Evolutionary conservation across 2,329 filamentous ascomycete genomes (phyloP).

Genomic region (Penicillium vulpinum): DNA sequence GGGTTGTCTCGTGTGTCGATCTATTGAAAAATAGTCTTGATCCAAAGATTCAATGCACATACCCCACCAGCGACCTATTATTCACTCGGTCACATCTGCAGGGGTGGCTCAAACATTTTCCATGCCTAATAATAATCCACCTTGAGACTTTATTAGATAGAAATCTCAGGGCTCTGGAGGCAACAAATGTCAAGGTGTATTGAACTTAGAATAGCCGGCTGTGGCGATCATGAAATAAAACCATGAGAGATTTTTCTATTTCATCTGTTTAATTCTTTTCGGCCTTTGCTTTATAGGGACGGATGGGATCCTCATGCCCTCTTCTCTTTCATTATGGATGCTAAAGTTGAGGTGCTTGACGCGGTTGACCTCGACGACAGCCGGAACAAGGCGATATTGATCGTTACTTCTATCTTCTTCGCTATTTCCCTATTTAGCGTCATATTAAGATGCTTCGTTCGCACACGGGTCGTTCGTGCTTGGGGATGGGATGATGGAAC

Average conservation of each 20-base stretch:
- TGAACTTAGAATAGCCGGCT: constrained; percentile 5
- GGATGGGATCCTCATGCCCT: constrained; percentile 9
- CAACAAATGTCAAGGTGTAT: background rate
- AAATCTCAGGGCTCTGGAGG: background rate
- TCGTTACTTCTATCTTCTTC: constrained; percentile 40
- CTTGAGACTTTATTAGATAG: background rate
- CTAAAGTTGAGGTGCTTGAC: background rate
- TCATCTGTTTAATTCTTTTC: background rate
- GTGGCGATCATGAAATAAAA: constrained; percentile 17
- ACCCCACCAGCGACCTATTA: constrained; percentile 10
- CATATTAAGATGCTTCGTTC: constrained; percentile 44
- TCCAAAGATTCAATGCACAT: constrained; percentile 13
- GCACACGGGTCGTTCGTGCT: constrained; percentile 40
- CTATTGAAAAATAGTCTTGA: constrained; percentile 13
- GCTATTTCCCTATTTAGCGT: constrained; percentile 42
- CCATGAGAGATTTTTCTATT: constrained; percentile 2
- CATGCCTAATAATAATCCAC: background rate
- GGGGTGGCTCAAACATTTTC: constrained; percentile 7
- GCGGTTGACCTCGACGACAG: constrained; percentile 10
- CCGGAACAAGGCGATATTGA: constrained; percentile 22
- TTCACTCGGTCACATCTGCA: constrained; percentile 1
- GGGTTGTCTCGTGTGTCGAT: constrained; percentile 15
- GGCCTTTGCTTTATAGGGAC: background rate
- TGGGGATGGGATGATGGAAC: constrained; percentile 39
- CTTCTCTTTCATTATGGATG: constrained; percentile 12